These are phyloP conservation scores for Caryocar brasiliense DNA, from an alignment of 441 rosid species.

Conservation along the genomic window DNA sequence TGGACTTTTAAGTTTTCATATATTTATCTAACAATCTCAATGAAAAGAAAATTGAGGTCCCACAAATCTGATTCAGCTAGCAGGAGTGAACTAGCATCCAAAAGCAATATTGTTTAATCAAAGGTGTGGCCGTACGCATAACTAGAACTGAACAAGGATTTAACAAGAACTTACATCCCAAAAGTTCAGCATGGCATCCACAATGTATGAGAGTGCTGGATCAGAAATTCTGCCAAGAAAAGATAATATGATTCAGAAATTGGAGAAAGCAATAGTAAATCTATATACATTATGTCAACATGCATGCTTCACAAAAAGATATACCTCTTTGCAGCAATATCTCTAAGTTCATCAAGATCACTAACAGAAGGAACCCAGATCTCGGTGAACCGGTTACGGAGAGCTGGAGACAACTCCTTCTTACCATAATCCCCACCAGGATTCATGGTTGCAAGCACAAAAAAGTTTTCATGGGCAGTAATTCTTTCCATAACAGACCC, in stretches of 20 bases:
- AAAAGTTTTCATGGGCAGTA: slow-evolving; percentile 63
- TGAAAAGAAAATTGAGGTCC: not conserved
- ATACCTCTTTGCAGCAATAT: slow-evolving; percentile 66
- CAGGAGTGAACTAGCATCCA: not conserved
- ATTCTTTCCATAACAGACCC: slow-evolving; percentile 69
- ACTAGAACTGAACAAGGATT: slow-evolving; percentile 3
- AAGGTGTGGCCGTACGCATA: no score
- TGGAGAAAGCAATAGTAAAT: not conserved
- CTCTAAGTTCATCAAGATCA: slow-evolving; percentile 61
- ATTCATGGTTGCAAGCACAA: slow-evolving; percentile 95
- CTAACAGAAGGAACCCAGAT: slow-evolving; percentile 91
- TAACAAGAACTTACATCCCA: slow-evolving; percentile 53
- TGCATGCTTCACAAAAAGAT: slow-evolving; percentile 10
- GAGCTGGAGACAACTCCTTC: slow-evolving; percentile 97
- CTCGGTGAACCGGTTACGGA: slow-evolving; percentile 95
- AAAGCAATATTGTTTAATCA: no score
- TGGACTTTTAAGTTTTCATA: no score
- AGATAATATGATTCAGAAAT: slow-evolving; percentile 5
- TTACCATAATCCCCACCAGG: slow-evolving; percentile 99
- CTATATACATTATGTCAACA: not conserved
- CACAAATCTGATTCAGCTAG: not conserved
- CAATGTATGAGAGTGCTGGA: slow-evolving; percentile 34
- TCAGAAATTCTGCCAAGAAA: slow-evolving; percentile 37
- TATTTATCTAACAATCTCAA: no score
- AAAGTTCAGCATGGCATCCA: slow-evolving; percentile 65